Evolutionary conservation across 75 land plant genomes (phyloP).

Genomic region (Pinus tabuliformis): DNA sequence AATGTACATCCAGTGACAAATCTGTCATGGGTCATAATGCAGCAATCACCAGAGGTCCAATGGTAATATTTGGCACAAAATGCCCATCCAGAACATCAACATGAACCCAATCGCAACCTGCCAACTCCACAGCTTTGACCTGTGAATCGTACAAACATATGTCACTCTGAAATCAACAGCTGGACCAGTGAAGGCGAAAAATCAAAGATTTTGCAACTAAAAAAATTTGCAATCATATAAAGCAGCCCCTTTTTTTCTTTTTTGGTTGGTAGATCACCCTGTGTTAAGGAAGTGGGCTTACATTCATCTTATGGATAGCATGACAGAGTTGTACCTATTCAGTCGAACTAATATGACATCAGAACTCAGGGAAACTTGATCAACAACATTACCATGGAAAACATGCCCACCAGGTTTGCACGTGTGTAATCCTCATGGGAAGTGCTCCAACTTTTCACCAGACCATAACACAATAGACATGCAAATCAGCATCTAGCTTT

Average conservation of each 20-base stretch:
- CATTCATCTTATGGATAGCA: too few species aligned
- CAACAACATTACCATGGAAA: too few species aligned
- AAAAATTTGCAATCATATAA: not conserved
- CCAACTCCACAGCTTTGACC: slow-evolving; percentile 95
- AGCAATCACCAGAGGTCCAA: slow-evolving; percentile 97
- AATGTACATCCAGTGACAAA: slow-evolving; percentile 93
- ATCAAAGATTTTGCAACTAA: not conserved
- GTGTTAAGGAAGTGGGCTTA: too few species aligned
- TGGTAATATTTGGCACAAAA: slow-evolving; percentile 97
- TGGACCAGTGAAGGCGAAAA: slow-evolving; percentile 1
- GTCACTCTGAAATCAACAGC: not conserved
- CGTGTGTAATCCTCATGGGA: too few species aligned
- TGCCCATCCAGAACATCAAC: slow-evolving; percentile 99
- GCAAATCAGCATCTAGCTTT: not conserved
- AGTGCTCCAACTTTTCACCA: too few species aligned
- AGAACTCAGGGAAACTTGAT: too few species aligned
- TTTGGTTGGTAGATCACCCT: too few species aligned
- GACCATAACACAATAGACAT: too few species aligned
- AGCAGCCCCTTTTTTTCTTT: too few species aligned
- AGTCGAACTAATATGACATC: too few species aligned
- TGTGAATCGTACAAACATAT: slow-evolving; percentile 18
- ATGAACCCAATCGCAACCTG: slow-evolving; percentile 99
- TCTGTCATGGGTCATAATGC: slow-evolving; percentile 96
- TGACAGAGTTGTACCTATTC: too few species aligned
- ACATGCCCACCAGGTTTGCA: too few species aligned